Base-by-base conservation (phyloP, 1,139 yeast species). In the Taphrina communis region DNA sequence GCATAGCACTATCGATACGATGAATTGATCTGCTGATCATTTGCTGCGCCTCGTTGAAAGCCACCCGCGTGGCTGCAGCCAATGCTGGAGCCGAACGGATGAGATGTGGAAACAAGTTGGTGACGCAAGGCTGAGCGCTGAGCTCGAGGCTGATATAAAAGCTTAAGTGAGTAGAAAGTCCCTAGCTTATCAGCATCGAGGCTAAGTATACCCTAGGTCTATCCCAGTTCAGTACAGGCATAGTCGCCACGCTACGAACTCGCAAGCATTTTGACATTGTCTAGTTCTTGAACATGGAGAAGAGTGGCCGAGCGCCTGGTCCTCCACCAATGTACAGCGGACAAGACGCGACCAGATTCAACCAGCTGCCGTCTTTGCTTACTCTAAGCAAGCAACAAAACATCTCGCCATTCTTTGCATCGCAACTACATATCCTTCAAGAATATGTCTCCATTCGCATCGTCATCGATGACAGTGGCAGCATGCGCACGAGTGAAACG, bases 401-500 rank as follows among this genome's bases (percentile, higher is more conserved):
- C 39, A 63, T 63, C 55, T 63, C 67, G 36, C 67, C 61, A 21
- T 63, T 63, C 21, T 63, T 63, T 25, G 67, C 67, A 9, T 63
- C 67, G 6, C 67, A 63, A 42, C 25, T 63, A 25, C 67, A 63
- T 48, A 55, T 63, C 38, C 42, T 63, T 35, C 67, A 55, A 36
- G 67, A 63, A 21, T 63, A 63, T 48, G 41, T 39, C 11, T 44
- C 55, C 11, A 63, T 63, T 17, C 60, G 67, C 31, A 48, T 63
- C 56, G 44, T 63, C 50, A 53, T 63, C 61, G 67, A 63, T 46
- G 67, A 63, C 48, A 42, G 55, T 14, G 67, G 67, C 21, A 63
- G 67, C 52, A 63, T 63, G 67, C 67, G 67, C 14, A 63, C 67
- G 36, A 55, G 51, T 21, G 67, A 63, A 50, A 55, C 61, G 11